Percentiles rank a stretch among this genome's conserved stretches.
phyloP scores from a whole-genome alignment of 768 basidiomycete genomes.

The Tylopilus rubrobrunneus region DNA sequence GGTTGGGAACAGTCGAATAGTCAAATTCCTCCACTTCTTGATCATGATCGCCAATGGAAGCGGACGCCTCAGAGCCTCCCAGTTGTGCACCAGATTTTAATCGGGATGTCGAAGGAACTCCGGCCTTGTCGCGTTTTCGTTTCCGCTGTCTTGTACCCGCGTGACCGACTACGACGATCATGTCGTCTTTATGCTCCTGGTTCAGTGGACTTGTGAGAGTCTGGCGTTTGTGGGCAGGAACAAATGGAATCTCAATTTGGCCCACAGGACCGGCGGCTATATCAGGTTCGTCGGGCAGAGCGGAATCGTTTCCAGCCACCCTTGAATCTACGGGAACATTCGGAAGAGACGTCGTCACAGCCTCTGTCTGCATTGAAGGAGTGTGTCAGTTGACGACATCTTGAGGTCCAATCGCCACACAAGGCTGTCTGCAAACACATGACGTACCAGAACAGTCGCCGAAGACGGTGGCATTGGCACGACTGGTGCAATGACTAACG shows the following conservation, averaged over 20 bases:
- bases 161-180: slow-evolving; percentile 72
- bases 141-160: slow-evolving; percentile 62
- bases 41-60: slow-evolving; percentile 9
- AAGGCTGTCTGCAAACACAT: neutral
- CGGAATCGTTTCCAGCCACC: neutral
- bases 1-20: slow-evolving; percentile 64
- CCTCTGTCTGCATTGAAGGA: slow-evolving; percentile 7
- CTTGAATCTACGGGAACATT: neutral
- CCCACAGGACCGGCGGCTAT: slow-evolving; percentile 33
- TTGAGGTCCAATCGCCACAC: neutral
- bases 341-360: neutral
- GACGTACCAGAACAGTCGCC: slow-evolving; percentile 15
- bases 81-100: slow-evolving; percentile 2
- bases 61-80: slow-evolving; percentile 2
- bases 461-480: slow-evolving; percentile 32
- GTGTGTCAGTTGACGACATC: slow-evolving; percentile 2
- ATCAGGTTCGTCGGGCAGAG: slow-evolving; percentile 3
- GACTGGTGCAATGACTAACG: slow-evolving; percentile 56
- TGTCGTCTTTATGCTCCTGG: slow-evolving; percentile 44
- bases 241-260: slow-evolving; percentile 72
- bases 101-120: neutral
- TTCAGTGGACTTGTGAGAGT: slow-evolving; percentile 9
- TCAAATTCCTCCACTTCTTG: slow-evolving; percentile 53
- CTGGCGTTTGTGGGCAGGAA: slow-evolving; percentile 62
- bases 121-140: slow-evolving; percentile 32